Evolutionary conservation across 2,329 filamentous ascomycete species (phyloP).

Genomic region (Fusarium coffeatum): DNA sequence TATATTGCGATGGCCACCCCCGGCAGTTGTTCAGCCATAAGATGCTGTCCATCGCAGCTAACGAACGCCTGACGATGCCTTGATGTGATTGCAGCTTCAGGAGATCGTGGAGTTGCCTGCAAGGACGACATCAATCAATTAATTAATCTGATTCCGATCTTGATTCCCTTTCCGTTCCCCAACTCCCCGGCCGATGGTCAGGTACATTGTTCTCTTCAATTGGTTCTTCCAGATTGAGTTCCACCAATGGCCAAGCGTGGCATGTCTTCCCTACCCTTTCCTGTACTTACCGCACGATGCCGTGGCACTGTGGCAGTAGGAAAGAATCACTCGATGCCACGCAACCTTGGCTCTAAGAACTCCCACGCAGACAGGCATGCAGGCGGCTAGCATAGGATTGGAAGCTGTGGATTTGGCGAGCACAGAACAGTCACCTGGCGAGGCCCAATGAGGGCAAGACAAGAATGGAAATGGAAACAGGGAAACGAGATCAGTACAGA

Average conservation of each 20-base stretch:
- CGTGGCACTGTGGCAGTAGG: conserved; percentile 13
- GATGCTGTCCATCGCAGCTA: conserved; percentile 30
- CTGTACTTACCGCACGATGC: conserved; percentile 14
- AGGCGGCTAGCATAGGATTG: conserved; percentile 16
- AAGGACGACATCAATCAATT: conserved; percentile 13
- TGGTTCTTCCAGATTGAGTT: conserved; percentile 12
- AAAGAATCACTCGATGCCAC: conserved; percentile 18
- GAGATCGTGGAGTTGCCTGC: conserved; percentile 12
- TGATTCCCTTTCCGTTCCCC: neutral
- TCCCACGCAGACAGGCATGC: conserved; percentile 22
- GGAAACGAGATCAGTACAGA: conserved; percentile 14
- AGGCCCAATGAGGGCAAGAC: conserved; percentile 5
- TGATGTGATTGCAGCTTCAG: conserved; percentile 16
- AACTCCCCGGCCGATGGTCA: neutral
- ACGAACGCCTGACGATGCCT: conserved; percentile 17
- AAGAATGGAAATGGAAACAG: conserved; percentile 29
- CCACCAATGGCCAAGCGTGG: conserved; percentile 24
- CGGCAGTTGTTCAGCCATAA: conserved; percentile 21
- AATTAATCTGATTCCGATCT: neutral
- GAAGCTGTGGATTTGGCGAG: conserved; percentile 14
- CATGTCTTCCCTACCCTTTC: conserved; percentile 2
- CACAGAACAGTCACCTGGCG: conserved; percentile 7
- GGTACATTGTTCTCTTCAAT: neutral
- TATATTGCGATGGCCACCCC: conserved; percentile 29
- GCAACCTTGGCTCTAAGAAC: conserved; percentile 9